Evolutionary conservation across 176 grass and related monocot genomes (phyloP), one percentile per base, ranked within the genome.

Genomic region (Oryza australiensis): DNA sequence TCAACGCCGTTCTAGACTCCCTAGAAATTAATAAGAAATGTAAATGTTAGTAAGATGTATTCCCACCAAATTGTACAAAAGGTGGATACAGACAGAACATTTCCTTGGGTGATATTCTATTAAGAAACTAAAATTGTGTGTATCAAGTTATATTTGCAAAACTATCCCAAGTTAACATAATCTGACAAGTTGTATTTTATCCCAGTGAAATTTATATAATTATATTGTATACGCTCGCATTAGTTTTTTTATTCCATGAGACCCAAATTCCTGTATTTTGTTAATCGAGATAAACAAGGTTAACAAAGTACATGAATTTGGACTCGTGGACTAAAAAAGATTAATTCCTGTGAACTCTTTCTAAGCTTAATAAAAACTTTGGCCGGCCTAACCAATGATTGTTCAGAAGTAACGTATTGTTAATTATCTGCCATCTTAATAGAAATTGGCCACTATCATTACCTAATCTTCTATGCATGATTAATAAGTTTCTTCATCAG

Each of bases 11-110:
- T 13, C n/a, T 33, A 28, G 22, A 12, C 76, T 62, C 65, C 73
- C 79, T 76, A 59, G 3, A 53, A n/a, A 81, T 49, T 15, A 32
- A 48, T 70, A 30, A 35, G 2, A 48, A 12, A 77, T 37, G n/a
- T n/a, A 75, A 74, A 22, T 75, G 62, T 81, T 68, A 74, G 78
- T 43, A 73, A 55, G 10, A 4, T 46, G 43, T 48, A 5, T 76
- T 28, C 63, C 46, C 28, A 83, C 4, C 13, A 76, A 69, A 65
- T 29, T 57, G 46, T 59, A 53, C 51, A 11, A 3, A 34, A 35
- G 2, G 45, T 71, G 40, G 51, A 72, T 64, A 43, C 28, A 28
- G 14, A 30, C 49, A 65, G 29, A 79, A 73, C 7, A 65, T 49
- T 63, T 64, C n/a, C 28, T 65, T 15, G 41, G 3, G 22, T 62